phyloP scores from a whole-genome alignment of 2,329 filamentous ascomycete genomes.

The Alternaria burnsii region DNA sequence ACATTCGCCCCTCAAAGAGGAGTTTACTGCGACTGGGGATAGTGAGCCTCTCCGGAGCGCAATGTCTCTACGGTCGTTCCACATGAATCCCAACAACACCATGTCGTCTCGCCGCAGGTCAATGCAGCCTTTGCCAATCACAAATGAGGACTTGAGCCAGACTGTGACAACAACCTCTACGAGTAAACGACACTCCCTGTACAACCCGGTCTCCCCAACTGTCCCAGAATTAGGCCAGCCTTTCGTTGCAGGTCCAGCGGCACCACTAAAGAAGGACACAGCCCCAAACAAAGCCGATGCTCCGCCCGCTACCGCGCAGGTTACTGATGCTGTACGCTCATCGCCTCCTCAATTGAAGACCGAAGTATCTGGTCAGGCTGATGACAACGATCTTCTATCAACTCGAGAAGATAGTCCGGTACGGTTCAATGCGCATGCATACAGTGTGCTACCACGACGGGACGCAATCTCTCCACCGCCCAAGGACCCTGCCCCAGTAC shows the following conservation, averaged over 20 bases:
- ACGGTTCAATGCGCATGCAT: slow-evolving; percentile 35
- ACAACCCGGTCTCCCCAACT: slow-evolving; percentile 39
- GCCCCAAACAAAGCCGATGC: not conserved
- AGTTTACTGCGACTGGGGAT: slow-evolving; percentile 30
- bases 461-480: slow-evolving; percentile 43
- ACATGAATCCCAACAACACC: slow-evolving; percentile 47
- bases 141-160: slow-evolving; percentile 43
- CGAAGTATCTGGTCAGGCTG: not conserved
- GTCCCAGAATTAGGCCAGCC: slow-evolving; percentile 20
- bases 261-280: not conserved
- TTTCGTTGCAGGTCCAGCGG: slow-evolving; percentile 1
- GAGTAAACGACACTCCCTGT: slow-evolving; percentile 44
- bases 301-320: slow-evolving; percentile 14
- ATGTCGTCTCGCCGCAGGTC: slow-evolving; percentile 47
- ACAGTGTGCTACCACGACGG: slow-evolving; percentile 37
- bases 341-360: slow-evolving; percentile 6
- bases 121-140: slow-evolving; percentile 50
- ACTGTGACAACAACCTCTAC: slow-evolving; percentile 24
- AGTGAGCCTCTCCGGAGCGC: slow-evolving; percentile 44
- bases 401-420: slow-evolving; percentile 31
- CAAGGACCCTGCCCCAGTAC: slow-evolving; percentile 34
- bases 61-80: slow-evolving; percentile 49
- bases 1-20: slow-evolving; percentile 45
- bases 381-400: slow-evolving; percentile 10
- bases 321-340: slow-evolving; percentile 15